Evolutionary conservation across 2,329 filamentous ascomycete genomes (phyloP), one percentile per base, ranked within the genome.

Genomic region (Intubia oerlemansii): DNA sequence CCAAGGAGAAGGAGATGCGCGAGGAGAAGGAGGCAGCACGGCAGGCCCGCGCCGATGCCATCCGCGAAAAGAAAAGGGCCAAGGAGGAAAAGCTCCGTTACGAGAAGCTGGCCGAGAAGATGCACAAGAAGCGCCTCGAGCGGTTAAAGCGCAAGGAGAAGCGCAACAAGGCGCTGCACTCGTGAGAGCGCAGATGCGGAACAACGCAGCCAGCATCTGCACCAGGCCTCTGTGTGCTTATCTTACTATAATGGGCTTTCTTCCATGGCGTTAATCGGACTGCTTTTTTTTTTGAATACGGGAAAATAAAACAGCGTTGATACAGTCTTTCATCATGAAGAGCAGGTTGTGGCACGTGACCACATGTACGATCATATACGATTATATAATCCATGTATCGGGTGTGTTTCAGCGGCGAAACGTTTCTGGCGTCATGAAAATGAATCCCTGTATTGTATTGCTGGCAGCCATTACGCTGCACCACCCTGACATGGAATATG

Each of bases 111-210:
- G 85, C 82, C 13, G 80, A 82, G 56, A 95, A 88, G 59, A 95
- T 98, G 88, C 85, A 95, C 57, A 71, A 68, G 53, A 95, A 92
- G 63, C 66, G 84, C 36, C 75, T 95, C 10, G 88, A 98, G 54
- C 68, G 88, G 42, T 53, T 92, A 51, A 92, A 82, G 71, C 68
- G 84, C 46, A 78, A 81, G 52, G 88, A 98, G 61, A 95, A 95
- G 72, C 71, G 88, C 47, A 98, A 85, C 53, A 88, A 85, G 57
- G 54, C 81, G 48, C 47, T 76, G 43, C 72, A 73, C 48, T 73
- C 68, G 35, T 74, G 56, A 64, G 25, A 36, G 29, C 17, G n/a
- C n/a, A n/a, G n/a, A n/a, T n/a, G n/a, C n/a, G n/a, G n/a, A n/a
- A n/a, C n/a, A 17, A 5, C 15, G 3, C 16, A 5, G 14, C 14